These are phyloP conservation scores for Macaranga tanarius DNA, from an alignment of 441 rosid species.

Conservation along the genomic window DNA sequence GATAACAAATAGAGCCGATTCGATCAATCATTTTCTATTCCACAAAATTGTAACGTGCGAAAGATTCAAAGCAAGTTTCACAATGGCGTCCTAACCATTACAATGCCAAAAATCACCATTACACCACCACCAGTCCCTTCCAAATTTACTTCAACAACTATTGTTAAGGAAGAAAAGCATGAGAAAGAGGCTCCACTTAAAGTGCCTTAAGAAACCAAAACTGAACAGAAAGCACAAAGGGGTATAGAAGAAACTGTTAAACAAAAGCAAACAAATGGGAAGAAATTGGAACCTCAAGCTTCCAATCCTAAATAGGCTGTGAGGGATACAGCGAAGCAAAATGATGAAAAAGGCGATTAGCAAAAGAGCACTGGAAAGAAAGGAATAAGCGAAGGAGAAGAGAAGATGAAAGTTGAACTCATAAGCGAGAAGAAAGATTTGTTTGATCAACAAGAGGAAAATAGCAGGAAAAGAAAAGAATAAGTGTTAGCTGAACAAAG, in stretches of 20 bases:
- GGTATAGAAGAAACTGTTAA: constrained; percentile 21
- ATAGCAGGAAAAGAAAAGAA: constrained; percentile 22
- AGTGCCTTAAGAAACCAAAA: background rate
- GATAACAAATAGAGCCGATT: constrained; percentile 42
- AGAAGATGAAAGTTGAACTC: too few species aligned
- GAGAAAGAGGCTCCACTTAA: background rate
- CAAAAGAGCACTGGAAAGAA: background rate
- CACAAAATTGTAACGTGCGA: constrained; percentile 45
- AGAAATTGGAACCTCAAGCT: constrained; percentile 6
- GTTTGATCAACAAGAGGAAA: too few species aligned
- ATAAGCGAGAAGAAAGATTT: too few species aligned
- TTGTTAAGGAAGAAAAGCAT: background rate
- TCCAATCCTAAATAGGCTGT: constrained; percentile 3
- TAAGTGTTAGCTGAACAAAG: background rate
- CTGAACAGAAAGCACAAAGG: constrained; percentile 34
- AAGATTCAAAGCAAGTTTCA: constrained; percentile 45
- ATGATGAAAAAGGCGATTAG: constrained; percentile 5
- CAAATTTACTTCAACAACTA: background rate
- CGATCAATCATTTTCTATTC: constrained; percentile 43
- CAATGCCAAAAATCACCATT: constrained; percentile 52
- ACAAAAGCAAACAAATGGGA: constrained; percentile 6
- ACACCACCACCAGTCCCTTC: constrained; percentile 25
- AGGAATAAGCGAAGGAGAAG: background rate
- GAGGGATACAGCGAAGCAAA: constrained; percentile 15
- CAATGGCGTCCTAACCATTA: constrained; percentile 42